phyloP scores from a whole-genome alignment of 345 rosid genomes.

The Lepidium aucheri region DNA sequence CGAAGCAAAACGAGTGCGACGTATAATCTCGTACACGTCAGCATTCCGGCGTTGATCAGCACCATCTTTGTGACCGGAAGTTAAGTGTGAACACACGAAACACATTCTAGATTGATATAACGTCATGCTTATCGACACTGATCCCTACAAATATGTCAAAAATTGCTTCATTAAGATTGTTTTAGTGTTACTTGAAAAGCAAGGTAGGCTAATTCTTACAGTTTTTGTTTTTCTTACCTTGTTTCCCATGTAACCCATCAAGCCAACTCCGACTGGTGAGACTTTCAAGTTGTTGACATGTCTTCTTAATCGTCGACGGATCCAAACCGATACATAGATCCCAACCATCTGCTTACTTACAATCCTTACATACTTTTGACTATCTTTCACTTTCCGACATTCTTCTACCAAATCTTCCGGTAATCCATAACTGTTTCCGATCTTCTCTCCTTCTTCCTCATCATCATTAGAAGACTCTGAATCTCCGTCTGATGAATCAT shows the following conservation, averaged over 20 bases:
- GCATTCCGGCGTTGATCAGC: slow-evolving; percentile 87
- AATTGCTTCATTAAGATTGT: neutral
- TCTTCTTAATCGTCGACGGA: slow-evolving; percentile 69
- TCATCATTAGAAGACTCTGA: slow-evolving; percentile 20
- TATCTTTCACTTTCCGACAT: slow-evolving; percentile 29
- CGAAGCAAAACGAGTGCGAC: slow-evolving; percentile 74
- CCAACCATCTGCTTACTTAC: slow-evolving; percentile 99
- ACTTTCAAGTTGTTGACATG: slow-evolving; percentile 88
- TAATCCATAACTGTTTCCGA: slow-evolving; percentile 13
- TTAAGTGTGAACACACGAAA: slow-evolving; percentile 96
- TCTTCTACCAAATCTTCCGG: slow-evolving; percentile 21
- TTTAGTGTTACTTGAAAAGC: neutral
- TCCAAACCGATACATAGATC: slow-evolving; percentile 90
- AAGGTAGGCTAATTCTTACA: slow-evolving; percentile 1
- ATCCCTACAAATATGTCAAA: slow-evolving; percentile 52
- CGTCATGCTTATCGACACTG: slow-evolving; percentile 93
- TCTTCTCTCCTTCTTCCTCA: slow-evolving; percentile 16
- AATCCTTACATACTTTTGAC: slow-evolving; percentile 58
- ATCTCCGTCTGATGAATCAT: slow-evolving; percentile 20
- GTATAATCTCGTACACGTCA: slow-evolving; percentile 74
- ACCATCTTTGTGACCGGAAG: slow-evolving; percentile 94
- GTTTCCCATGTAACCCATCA: slow-evolving; percentile 99
- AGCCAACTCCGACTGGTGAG: slow-evolving; percentile 94
- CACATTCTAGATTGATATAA: slow-evolving; percentile 86
- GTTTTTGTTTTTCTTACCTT: slow-evolving; percentile 42